These are phyloP conservation scores for Ulota crispa DNA, from an alignment of 225 moss, liverwort and hornwort genomes.

Conservation along the genomic window DNA sequence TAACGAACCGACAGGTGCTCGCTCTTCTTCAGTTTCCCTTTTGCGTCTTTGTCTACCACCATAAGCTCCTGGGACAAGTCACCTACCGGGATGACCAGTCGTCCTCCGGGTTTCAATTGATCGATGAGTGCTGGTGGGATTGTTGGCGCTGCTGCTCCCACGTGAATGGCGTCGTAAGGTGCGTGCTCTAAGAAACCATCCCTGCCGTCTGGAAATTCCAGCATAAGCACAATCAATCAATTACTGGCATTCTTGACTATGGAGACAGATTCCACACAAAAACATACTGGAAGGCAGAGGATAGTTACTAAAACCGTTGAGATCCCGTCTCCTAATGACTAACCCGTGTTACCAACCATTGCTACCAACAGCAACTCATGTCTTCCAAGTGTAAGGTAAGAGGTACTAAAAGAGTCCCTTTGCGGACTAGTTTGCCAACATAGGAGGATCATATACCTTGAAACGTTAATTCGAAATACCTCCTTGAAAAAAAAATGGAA, in stretches of 20 bases:
- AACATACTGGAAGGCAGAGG: neutral
- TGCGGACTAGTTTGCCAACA: too few relatives aligned
- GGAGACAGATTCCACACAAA: neutral
- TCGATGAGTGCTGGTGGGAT: slow-evolving; percentile 68
- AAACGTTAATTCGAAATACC: too few relatives aligned
- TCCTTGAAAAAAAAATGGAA: too few relatives aligned
- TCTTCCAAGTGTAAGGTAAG: neutral
- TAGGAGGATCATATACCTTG: too few relatives aligned
- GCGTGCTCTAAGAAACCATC: slow-evolving; percentile 62
- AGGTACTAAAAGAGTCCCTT: too few relatives aligned
- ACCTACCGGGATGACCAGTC: slow-evolving; percentile 87
- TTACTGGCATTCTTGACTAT: neutral
- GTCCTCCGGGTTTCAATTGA: slow-evolving; percentile 75
- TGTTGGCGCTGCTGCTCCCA: slow-evolving; percentile 72
- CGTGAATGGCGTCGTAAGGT: slow-evolving; percentile 87
- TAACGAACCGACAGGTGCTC: slow-evolving; percentile 65
- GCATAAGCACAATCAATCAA: neutral
- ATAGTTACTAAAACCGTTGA: neutral
- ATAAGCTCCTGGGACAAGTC: slow-evolving; percentile 66
- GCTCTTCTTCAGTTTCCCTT: slow-evolving; percentile 56
- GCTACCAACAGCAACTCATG: neutral
- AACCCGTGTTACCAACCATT: neutral
- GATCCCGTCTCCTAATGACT: neutral
- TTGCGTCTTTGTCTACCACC: slow-evolving; percentile 66
- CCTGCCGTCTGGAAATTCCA: slow-evolving; percentile 61